Conservation (phyloP, 116 monocot species). For the Cymodocea nodosa region DNA sequence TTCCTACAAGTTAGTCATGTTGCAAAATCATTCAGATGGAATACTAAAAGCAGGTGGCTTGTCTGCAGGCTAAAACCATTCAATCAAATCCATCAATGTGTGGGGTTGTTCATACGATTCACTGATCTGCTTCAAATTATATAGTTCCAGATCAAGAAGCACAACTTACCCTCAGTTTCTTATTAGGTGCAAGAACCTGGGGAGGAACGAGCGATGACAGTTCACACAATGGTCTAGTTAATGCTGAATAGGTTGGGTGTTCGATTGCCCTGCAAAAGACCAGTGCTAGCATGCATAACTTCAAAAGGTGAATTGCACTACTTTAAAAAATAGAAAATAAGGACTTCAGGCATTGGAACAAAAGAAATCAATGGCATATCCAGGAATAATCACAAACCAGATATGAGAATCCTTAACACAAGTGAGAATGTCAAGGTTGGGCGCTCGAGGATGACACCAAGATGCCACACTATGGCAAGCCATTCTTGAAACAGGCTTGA, state of each 20-base stretch:
- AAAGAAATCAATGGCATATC: too few species aligned
- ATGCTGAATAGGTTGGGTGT: constrained; percentile 95
- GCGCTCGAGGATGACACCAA: constrained; percentile 99
- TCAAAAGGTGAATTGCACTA: background rate
- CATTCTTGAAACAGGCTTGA: constrained; percentile 95
- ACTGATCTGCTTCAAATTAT: background rate
- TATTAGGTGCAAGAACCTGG: constrained; percentile 76
- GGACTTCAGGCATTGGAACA: background rate
- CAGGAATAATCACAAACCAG: constrained; percentile 39
- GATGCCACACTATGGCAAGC: constrained; percentile 99
- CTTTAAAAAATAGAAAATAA: background rate
- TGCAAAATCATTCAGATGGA: too few species aligned
- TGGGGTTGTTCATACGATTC: too few species aligned
- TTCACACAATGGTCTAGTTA: constrained; percentile 96
- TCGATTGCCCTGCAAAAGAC: constrained; percentile 86
- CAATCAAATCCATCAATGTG: too few species aligned
- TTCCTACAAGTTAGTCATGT: too few species aligned
- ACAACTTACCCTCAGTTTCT: constrained; percentile 87
- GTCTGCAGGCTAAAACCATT: too few species aligned
- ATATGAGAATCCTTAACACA: constrained; percentile 99
- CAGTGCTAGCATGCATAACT: background rate
- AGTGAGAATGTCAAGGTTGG: constrained; percentile 98
- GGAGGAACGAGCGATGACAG: constrained; percentile 97
- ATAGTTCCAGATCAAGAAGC: background rate
- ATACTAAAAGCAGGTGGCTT: too few species aligned